Evolutionary conservation across 2,329 filamentous ascomycete species (phyloP).

Genomic region (Aspergillus brasiliensis): DNA sequence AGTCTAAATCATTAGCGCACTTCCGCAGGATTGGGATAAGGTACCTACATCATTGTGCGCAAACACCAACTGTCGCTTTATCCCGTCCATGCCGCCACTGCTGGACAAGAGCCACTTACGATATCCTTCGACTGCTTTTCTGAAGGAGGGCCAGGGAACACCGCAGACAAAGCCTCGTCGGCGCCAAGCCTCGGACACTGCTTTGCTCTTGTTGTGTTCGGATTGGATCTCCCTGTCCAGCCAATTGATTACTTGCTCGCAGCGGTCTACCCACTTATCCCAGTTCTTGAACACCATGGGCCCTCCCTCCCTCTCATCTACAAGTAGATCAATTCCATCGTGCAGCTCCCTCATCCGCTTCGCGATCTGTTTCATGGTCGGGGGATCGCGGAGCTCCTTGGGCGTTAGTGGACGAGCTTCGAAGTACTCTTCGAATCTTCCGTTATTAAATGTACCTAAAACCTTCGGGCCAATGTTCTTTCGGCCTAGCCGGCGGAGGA

Average conservation of each 20-base stretch:
- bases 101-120: constrained; percentile 70
- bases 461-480: constrained; percentile 93
- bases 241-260: constrained; percentile 55
- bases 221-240: constrained; percentile 61
- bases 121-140: constrained; percentile 73
- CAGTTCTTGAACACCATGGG: constrained; percentile 89
- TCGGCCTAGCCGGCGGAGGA: constrained; percentile 79
- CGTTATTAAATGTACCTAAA: constrained; percentile 89
- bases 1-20: constrained; percentile 59
- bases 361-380: constrained; percentile 88
- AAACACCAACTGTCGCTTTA: constrained; percentile 81
- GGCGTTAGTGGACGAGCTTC: constrained; percentile 79
- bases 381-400: constrained; percentile 73
- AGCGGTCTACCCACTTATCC: constrained; percentile 82
- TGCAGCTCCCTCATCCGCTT: constrained; percentile 97
- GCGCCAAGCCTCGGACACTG: constrained; percentile 62
- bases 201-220: constrained; percentile 46
- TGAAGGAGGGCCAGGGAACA: constrained; percentile 78
- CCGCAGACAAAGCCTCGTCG: constrained; percentile 77
- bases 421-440: constrained; percentile 93
- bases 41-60: constrained; percentile 90
- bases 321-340: constrained; percentile 84
- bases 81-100: constrained; percentile 67
- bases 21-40: neutral
- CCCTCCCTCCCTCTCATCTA: constrained; percentile 74